These are phyloP conservation scores for Cyclanthera cordifolia DNA, from an alignment of 306 rosid species.

Conservation along the genomic window DNA sequence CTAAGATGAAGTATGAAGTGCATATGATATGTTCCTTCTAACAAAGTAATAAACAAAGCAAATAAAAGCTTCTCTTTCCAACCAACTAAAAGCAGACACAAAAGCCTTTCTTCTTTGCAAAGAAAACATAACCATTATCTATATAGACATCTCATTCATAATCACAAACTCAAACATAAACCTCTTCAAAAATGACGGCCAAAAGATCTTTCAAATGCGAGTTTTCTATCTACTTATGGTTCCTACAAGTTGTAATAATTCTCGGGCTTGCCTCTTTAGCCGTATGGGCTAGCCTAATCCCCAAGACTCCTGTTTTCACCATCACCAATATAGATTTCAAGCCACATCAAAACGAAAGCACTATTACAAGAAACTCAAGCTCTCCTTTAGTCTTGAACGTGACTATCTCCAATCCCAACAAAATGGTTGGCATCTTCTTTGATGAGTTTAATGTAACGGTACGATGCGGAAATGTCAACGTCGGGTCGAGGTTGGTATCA, in stretches of 20 bases:
- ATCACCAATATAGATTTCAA: background rate
- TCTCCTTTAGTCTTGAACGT: background rate
- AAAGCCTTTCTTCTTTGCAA: constrained; percentile 9
- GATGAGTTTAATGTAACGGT: background rate
- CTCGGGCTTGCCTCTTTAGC: background rate
- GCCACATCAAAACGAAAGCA: background rate
- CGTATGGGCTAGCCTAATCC: background rate
- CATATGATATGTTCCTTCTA: constrained; percentile 3
- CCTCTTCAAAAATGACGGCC: background rate
- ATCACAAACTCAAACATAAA: background rate
- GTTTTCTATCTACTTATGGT: background rate
- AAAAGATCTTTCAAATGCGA: background rate
- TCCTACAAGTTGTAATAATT: background rate
- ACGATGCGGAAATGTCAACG: background rate
- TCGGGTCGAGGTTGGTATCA: background rate
- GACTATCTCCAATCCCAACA: constrained; percentile 1
- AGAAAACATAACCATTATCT: background rate
- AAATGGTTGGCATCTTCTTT: background rate
- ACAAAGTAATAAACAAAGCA: background rate
- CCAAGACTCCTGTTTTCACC: background rate
- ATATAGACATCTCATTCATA: background rate
- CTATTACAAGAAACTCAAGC: background rate
- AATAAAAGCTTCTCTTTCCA: background rate
- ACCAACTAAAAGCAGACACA: background rate
- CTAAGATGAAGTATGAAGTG: background rate